phyloP scores from a whole-genome alignment of 78 protist genomes.

The Bodo saltans region DNA sequence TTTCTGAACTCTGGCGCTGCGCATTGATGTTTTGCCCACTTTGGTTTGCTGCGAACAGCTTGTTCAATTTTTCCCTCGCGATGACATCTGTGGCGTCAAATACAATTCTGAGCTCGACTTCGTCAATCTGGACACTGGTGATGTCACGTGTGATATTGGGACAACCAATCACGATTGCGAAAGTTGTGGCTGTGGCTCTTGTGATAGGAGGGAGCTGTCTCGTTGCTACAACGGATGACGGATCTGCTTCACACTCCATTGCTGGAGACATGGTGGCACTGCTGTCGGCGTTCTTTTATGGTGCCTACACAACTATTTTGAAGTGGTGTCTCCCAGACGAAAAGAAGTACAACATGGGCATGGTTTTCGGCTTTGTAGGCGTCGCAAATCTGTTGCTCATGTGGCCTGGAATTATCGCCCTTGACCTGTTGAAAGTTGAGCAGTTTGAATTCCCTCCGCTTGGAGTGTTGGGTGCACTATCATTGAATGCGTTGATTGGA shows the following conservation, averaged over 20 bases:
- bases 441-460: slow-evolving; percentile 8
- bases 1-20: background rate
- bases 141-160: background rate
- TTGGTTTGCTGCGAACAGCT: slow-evolving; percentile 48
- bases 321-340: slow-evolving; percentile 9
- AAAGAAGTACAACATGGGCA: slow-evolving; percentile 1
- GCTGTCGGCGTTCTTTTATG: slow-evolving; percentile 47
- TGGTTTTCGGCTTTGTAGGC: slow-evolving; percentile 61
- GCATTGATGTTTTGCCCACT: slow-evolving; percentile 20
- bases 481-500: slow-evolving; percentile 46
- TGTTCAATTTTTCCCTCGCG: slow-evolving; percentile 34
- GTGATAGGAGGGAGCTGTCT: slow-evolving; percentile 26
- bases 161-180: background rate
- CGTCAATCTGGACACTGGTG: slow-evolving; percentile 33
- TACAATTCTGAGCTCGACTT: slow-evolving; percentile 37
- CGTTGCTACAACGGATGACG: background rate
- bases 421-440: slow-evolving; percentile 40
- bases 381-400: background rate
- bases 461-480: background rate
- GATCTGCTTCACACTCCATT: background rate
- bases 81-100: slow-evolving; percentile 40
- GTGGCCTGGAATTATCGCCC: slow-evolving; percentile 34
- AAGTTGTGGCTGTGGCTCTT: slow-evolving; percentile 1
- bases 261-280: slow-evolving; percentile 49
- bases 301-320: slow-evolving; percentile 42